Evolutionary conservation across 352 stramenopile genomes (phyloP).

Genomic region (Globisporangium sylvaticum): DNA sequence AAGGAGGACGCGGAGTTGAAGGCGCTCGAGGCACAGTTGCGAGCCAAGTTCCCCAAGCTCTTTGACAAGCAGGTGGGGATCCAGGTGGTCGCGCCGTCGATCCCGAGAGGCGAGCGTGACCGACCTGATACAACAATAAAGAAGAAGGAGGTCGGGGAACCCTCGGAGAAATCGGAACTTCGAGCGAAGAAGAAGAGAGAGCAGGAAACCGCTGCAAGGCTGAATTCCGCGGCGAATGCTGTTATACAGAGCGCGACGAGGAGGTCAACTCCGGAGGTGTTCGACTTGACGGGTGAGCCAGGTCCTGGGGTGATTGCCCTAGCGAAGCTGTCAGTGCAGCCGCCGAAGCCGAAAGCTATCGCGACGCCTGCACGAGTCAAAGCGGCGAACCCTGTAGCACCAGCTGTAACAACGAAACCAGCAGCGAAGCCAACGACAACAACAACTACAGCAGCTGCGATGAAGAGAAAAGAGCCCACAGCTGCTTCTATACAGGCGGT

Average conservation of each 20-base stretch:
- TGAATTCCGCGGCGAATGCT: not conserved
- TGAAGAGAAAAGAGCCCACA: too few species aligned
- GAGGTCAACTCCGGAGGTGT: not conserved
- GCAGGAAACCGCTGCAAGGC: not conserved
- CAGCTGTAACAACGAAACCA: too few species aligned
- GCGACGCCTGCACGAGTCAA: too few species aligned
- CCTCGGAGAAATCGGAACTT: not conserved
- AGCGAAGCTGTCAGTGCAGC: too few species aligned
- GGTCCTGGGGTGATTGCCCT: not conserved
- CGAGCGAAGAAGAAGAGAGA: constrained; percentile 3
- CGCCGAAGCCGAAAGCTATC: too few species aligned
- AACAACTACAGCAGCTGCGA: too few species aligned
- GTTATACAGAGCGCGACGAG: not conserved
- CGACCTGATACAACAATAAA: too few species aligned
- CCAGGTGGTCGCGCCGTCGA: not conserved
- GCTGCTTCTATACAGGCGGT: too few species aligned
- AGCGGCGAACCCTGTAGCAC: too few species aligned
- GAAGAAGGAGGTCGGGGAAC: not conserved
- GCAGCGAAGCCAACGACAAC: too few species aligned
- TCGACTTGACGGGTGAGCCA: not conserved
- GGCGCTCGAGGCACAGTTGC: constrained; percentile 1
- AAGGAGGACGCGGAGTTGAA: constrained; percentile 14
- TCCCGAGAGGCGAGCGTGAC: constrained; percentile 2
- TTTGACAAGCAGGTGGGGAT: constrained; percentile 1
- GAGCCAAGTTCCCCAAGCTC: not conserved